These are phyloP conservation scores for Aspergillus affinis DNA, from an alignment of 495 filamentous ascomycete genomes.

Conservation along the genomic window DNA sequence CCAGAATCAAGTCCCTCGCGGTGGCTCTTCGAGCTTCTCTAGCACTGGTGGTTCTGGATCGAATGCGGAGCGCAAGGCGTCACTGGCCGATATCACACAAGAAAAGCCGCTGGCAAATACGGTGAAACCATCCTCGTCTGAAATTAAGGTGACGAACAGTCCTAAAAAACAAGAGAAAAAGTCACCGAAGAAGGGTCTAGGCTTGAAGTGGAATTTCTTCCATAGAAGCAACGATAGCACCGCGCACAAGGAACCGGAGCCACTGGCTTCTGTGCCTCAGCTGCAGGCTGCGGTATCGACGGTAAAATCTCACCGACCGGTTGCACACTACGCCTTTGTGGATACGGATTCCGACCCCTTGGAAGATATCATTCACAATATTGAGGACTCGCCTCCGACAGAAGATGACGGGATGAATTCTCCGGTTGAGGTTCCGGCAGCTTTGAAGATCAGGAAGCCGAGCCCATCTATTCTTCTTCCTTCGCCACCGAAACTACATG, in stretches of 20 bases:
- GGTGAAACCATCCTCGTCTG: not conserved
- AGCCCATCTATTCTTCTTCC: constrained; percentile 55
- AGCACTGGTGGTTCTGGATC: not conserved
- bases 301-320: constrained; percentile 37
- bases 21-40: not conserved
- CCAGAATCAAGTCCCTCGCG: not conserved
- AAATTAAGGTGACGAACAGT: not conserved
- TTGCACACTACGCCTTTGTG: constrained; percentile 82
- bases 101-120: not conserved
- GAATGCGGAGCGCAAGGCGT: not conserved
- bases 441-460: constrained; percentile 39
- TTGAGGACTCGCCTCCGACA: constrained; percentile 49
- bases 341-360: constrained; percentile 71
- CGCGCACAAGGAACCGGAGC: constrained; percentile 13
- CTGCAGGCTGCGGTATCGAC: constrained; percentile 44
- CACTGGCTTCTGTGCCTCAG: constrained; percentile 22
- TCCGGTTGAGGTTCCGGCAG: constrained; percentile 32
- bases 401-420: constrained; percentile 31
- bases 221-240: constrained; percentile 48
- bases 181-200: constrained; percentile 38
- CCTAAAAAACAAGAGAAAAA: constrained; percentile 15
- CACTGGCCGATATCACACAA: not conserved
- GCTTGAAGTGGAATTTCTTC: constrained; percentile 79
- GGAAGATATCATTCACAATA: constrained; percentile 63
- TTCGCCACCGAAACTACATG: constrained; percentile 50